Base-by-base conservation (phyloP, 2,329 filamentous ascomycete genomes). In the Aspergillus sp. region DNA sequence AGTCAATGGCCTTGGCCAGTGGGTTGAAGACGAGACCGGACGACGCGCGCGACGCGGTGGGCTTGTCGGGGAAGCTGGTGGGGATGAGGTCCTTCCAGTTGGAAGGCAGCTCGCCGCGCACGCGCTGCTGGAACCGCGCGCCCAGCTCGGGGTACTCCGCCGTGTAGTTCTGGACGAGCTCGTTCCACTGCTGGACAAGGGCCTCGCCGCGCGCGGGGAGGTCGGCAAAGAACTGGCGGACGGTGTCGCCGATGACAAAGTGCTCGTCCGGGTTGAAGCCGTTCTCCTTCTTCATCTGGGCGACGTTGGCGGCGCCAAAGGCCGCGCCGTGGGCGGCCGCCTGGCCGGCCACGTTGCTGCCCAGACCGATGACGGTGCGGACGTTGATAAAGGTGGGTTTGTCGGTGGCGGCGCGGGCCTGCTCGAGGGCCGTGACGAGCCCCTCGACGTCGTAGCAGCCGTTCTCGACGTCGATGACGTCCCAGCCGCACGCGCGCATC, bases 321-420 rank as follows among this genome's bases (percentile, higher is more conserved):
- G 83, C 80, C 10, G 78, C 82, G 19, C 82, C 82, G 55, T 86
- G 84, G 1, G 82, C 79, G 17, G 76, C 76, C 3, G 82, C 81
- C 13, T 59, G 64, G 1, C 75, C 75, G 3, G 72, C 73, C 1
- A 72, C 70, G 17, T 66, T 64, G 36, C 70, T 82, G 5, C 79
- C 80, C 0, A 82, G 55, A 0, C 82, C 81, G 19, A 84, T 84
- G n/a, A 81, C 68, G 1, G 82, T 84, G 17, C 72, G 75, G 6
- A 83, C 70, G 56, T 85, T 85, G 70, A 85, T 78, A 56, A 85
- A 84, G 0, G 77, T 79, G 0, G 81, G 82, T 60, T 81, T 81
- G 2, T 77, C 72, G 5, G 64, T 71, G 2, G 70, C 73, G 2
- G 63, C 59, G 45, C 76, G 73, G 6, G 78, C 78, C 19, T 71